Evolutionary conservation across 768 basidiomycete genomes (phyloP).

Genomic region (Tubosaeta sp.): DNA sequence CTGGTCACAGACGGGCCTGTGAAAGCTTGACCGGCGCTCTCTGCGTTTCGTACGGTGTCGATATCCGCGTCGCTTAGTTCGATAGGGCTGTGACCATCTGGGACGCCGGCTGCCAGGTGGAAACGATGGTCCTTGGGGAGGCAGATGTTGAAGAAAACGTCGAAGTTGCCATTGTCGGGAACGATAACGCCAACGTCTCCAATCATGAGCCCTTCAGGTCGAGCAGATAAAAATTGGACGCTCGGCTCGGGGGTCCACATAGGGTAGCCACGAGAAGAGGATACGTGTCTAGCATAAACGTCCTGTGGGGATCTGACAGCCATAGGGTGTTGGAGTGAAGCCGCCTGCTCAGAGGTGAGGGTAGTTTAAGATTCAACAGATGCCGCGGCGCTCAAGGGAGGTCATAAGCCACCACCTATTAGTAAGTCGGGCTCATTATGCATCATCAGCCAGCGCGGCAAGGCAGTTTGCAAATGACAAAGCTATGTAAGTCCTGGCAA

Average conservation of each 20-base stretch:
- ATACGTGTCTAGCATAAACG: slow-evolving; percentile 22
- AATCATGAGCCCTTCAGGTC: slow-evolving; percentile 29
- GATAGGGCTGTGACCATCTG: slow-evolving; percentile 28
- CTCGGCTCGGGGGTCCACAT: slow-evolving; percentile 35
- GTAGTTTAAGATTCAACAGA: background rate
- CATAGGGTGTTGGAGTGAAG: slow-evolving; percentile 6
- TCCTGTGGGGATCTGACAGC: slow-evolving; percentile 23
- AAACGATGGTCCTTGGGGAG: slow-evolving; percentile 29
- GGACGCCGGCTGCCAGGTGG: slow-evolving; percentile 17
- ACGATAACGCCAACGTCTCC: slow-evolving; percentile 39
- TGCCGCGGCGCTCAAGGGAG: slow-evolving; percentile 16
- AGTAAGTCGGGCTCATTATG: slow-evolving; percentile 3
- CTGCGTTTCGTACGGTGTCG: slow-evolving; percentile 7
- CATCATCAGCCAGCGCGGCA: background rate
- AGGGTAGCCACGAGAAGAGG: slow-evolving; percentile 31
- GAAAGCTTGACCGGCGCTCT: slow-evolving; percentile 10
- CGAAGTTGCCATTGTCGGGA: slow-evolving; percentile 32
- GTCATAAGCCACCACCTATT: slow-evolving; percentile 10
- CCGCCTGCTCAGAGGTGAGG: background rate
- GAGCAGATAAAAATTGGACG: slow-evolving; percentile 22
- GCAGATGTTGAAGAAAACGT: slow-evolving; percentile 38
- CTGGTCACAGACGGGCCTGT: slow-evolving; percentile 12
- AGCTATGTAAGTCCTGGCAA: slow-evolving; percentile 11
- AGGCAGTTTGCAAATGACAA: slow-evolving; percentile 6
- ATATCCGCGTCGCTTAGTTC: slow-evolving; percentile 14